Percentiles rank a stretch among this genome's conserved stretches.
These are phyloP conservation scores for Lycium barbarum DNA, from an alignment of 257 asterid genomes.

Conservation along the genomic window DNA sequence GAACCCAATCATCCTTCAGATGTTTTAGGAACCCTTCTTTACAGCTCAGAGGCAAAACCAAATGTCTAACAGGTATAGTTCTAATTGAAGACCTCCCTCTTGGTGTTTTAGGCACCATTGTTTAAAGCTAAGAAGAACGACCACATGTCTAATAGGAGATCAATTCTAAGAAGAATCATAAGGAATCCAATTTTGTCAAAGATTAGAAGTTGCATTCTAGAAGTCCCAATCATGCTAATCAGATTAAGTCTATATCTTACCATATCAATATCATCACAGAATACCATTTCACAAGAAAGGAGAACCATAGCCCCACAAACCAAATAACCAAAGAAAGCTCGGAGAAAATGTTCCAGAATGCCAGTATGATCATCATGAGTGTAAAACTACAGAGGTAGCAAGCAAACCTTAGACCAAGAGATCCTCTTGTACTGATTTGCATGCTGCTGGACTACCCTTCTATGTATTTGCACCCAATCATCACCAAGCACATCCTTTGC, in stretches of 20 bases:
- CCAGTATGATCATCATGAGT: not conserved
- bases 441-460: constrained; percentile 95
- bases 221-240: not conserved
- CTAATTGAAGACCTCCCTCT: not conserved
- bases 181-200: not conserved
- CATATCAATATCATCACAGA: not conserved
- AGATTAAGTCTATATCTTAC: not conserved
- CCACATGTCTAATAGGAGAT: not conserved
- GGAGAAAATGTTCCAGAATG: not conserved
- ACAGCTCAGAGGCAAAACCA: not conserved
- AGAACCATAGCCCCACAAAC: not conserved
- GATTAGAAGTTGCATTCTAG: not conserved
- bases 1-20: not conserved
- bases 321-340: not conserved
- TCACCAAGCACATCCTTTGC: constrained; percentile 94
- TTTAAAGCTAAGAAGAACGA: not conserved
- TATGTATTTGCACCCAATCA: constrained; percentile 98
- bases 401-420: constrained; percentile 91
- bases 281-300: not conserved
- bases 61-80: not conserved
- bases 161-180: not conserved
- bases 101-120: not conserved
- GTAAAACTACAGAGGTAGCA: not conserved
- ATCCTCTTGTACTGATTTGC: constrained; percentile 97
- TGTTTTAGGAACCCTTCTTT: not conserved